These are phyloP conservation scores for Ascosphaera aggregata DNA, from an alignment of 2,329 filamentous ascomycete genomes.

Conservation along the genomic window DNA sequence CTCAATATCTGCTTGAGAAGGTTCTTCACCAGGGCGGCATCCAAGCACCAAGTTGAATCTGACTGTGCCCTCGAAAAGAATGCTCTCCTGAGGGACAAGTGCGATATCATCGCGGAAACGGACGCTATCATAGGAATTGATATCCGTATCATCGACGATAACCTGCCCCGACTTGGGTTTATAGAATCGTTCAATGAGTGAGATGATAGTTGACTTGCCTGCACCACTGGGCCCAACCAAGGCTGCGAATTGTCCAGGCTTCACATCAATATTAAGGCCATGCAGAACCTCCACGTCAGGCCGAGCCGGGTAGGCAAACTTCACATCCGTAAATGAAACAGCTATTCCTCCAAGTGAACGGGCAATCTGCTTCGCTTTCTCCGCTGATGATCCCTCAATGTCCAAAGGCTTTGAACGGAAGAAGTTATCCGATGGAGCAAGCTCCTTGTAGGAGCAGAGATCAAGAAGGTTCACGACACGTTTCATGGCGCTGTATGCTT, in stretches of 20 bases:
- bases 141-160: conserved; percentile 46
- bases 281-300: conserved; percentile 35
- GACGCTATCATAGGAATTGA: conserved; percentile 42
- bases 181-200: conserved; percentile 55
- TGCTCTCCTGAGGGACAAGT: conserved; percentile 57
- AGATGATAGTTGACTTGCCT: conserved; percentile 49
- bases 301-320: conserved; percentile 42
- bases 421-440: conserved; percentile 1
- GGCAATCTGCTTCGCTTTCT: conserved; percentile 6
- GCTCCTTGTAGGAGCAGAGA: conserved; percentile 14
- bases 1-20: conserved; percentile 39
- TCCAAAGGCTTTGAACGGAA: conserved; percentile 2
- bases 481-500: conserved; percentile 36
- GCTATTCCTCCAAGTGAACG: conserved; percentile 12
- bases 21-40: conserved; percentile 32
- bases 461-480: conserved; percentile 27
- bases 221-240: conserved; percentile 51
- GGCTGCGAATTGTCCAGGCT: conserved; percentile 19
- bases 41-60: conserved; percentile 45
- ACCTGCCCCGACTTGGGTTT: conserved; percentile 41
- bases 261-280: conserved; percentile 30
- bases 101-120: conserved; percentile 45
- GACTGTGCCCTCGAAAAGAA: conserved; percentile 52
- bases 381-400: conserved; percentile 4
- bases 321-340: conserved; percentile 34